Conservation (phyloP, 495 filamentous ascomycete species). For the Xanthoparmelia taractica region DNA sequence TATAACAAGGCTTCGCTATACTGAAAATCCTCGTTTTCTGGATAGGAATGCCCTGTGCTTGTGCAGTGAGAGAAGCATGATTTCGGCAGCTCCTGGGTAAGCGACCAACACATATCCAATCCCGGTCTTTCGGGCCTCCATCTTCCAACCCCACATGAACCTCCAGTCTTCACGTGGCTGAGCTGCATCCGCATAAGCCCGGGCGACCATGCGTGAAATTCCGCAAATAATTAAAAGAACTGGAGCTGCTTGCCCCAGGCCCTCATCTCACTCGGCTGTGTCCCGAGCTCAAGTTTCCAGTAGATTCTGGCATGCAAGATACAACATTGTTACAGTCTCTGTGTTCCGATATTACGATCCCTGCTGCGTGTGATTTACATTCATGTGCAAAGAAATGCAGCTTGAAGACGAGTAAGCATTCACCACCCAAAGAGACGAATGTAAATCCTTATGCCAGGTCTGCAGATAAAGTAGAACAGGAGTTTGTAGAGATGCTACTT, state of each 20-base stretch:
- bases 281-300: too few relatives aligned
- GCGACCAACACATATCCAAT: not conserved
- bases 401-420: too few relatives aligned
- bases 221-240: too few relatives aligned
- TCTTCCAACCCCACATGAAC: not conserved
- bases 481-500: too few relatives aligned
- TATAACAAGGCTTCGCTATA: not conserved
- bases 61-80: not conserved
- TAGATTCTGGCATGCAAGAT: too few relatives aligned
- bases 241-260: not conserved
- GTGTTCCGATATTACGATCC: too few relatives aligned
- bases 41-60: not conserved
- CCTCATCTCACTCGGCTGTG: not conserved
- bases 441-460: too few relatives aligned
- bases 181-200: not conserved
- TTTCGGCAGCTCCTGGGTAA: not conserved
- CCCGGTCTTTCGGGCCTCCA: not conserved
- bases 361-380: too few relatives aligned
- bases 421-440: too few relatives aligned
- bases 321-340: too few relatives aligned
- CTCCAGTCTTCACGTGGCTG: not conserved
- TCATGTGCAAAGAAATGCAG: too few relatives aligned
- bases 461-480: too few relatives aligned
- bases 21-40: not conserved
- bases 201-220: not conserved